Evolutionary conservation across 106 monocot genomes (phyloP).

Genomic region (Platanthera guangdongensis): DNA sequence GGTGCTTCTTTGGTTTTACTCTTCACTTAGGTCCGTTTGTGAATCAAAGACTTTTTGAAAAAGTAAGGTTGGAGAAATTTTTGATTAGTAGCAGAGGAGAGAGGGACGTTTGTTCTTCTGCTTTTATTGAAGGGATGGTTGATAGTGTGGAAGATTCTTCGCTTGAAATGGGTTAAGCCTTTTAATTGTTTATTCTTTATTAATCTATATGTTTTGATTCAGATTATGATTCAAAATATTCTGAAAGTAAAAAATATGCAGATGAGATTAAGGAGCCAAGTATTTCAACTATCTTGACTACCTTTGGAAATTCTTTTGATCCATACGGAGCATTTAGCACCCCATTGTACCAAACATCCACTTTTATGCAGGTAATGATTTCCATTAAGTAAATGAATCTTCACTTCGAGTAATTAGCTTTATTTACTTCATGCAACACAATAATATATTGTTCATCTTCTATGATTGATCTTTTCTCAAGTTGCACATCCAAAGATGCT

Average conservation of each 20-base stretch:
- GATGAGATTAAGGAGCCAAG: slow-evolving; percentile 70
- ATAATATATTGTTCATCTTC: background rate
- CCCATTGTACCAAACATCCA: slow-evolving; percentile 93
- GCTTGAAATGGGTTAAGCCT: slow-evolving; percentile 9
- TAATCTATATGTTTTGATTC: background rate
- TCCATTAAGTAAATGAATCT: background rate
- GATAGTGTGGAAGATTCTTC: slow-evolving; percentile 19
- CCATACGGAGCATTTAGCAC: slow-evolving; percentile 81
- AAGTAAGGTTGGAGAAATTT: slow-evolving; percentile 5
- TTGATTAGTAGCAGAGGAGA: slow-evolving; percentile 9
- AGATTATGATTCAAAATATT: background rate
- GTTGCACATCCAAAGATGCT: background rate
- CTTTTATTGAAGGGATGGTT: slow-evolving; percentile 14
- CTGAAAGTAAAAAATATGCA: slow-evolving; percentile 10
- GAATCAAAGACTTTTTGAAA: background rate
- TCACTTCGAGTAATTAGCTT: background rate
- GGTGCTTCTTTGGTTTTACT: background rate
- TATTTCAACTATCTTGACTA: slow-evolving; percentile 70
- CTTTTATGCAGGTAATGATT: slow-evolving; percentile 72
- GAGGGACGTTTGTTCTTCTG: slow-evolving; percentile 18
- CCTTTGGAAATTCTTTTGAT: slow-evolving; percentile 73
- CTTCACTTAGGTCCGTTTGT: background rate
- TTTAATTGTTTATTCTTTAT: background rate
- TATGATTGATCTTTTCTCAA: background rate
- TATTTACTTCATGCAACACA: background rate